These are phyloP conservation scores for Rhytidiadelphus loreus DNA, from an alignment of 225 moss, liverwort and hornwort species.

Conservation along the genomic window DNA sequence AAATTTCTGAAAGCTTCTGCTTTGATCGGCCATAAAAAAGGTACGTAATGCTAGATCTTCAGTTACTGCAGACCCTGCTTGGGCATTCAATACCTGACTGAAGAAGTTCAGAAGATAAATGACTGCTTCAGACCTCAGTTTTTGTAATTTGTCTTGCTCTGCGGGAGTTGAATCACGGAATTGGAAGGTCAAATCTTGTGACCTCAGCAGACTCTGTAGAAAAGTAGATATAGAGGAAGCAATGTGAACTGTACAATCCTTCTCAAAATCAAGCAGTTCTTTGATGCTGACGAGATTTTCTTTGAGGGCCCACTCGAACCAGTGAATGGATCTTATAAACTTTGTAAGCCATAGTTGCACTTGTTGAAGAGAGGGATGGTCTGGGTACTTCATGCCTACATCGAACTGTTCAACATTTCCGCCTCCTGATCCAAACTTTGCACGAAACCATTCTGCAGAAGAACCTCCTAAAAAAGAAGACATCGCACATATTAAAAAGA, in stretches of 20 bases:
- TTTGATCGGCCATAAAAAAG: conserved; percentile 28
- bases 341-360: conserved; percentile 30
- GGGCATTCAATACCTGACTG: conserved; percentile 39
- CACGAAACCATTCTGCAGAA: conserved; percentile 56
- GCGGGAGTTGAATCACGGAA: conserved; percentile 50
- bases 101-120: conserved; percentile 41
- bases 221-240: conserved; percentile 30
- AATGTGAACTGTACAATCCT: conserved; percentile 1
- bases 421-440: conserved; percentile 8
- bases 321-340: conserved; percentile 65
- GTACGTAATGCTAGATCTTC: conserved; percentile 2
- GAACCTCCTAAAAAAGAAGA: conserved; percentile 38
- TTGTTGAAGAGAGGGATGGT: conserved; percentile 38
- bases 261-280: conserved; percentile 27
- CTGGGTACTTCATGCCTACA: conserved; percentile 32
- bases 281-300: conserved; percentile 37
- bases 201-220: conserved; percentile 23
- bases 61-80: not conserved
- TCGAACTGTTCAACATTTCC: conserved; percentile 26
- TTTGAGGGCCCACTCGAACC: conserved; percentile 79
- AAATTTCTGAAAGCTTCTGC: conserved; percentile 36
- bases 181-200: conserved; percentile 10
- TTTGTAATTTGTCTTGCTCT: conserved; percentile 51
- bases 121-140: conserved; percentile 38
- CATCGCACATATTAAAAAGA: not conserved